phyloP scores from a whole-genome alignment of 257 asterid genomes.

The Nicotiana benthamiana region DNA sequence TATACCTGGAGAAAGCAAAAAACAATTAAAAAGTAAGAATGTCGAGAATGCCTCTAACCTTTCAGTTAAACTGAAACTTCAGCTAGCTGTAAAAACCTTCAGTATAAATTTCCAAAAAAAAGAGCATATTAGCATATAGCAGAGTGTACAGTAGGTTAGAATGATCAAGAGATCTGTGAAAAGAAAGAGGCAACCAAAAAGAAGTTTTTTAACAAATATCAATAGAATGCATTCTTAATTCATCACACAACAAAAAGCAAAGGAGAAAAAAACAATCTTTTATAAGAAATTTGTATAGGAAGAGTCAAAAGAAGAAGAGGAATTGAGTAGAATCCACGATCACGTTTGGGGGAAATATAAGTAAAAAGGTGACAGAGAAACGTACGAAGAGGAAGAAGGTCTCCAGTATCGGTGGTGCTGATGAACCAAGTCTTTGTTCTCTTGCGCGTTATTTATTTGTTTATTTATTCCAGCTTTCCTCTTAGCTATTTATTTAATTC shows the following conservation, averaged over 20 bases:
- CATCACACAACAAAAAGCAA: neutral
- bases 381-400: constrained; percentile 1
- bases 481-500: neutral
- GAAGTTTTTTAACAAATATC: neutral
- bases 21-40: neutral
- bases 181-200: neutral
- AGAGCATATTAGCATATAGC: no score
- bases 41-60: neutral
- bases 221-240: neutral
- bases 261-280: neutral
- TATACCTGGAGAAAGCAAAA: neutral
- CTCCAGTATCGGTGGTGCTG: constrained; percentile 2
- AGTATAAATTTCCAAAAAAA: neutral
- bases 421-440: neutral
- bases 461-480: neutral
- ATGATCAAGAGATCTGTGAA: constrained; percentile 1
- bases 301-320: neutral
- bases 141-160: neutral
- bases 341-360: neutral
- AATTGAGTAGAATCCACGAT: neutral
- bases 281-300: neutral
- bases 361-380: neutral
- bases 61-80: neutral
- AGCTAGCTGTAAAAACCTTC: neutral
- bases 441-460: neutral